Percentiles rank a stretch among this genome's conserved stretches.
Evolutionary conservation across 1,139 yeast species (phyloP).

Genomic region (Kodamaea arcana): DNA sequence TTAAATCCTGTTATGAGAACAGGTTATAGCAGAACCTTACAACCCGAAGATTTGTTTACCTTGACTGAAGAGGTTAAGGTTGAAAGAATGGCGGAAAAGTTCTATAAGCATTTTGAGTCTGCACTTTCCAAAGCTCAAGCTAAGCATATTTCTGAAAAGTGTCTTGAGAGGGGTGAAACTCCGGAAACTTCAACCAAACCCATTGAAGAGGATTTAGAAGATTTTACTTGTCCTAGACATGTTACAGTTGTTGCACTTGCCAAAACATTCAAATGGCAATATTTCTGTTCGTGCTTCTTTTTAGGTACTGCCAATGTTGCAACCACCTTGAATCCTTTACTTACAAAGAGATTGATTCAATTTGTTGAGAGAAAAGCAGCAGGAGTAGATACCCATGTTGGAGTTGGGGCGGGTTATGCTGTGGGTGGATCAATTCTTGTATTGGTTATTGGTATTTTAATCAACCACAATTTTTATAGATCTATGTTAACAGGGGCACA

Average conservation of each 20-base stretch:
- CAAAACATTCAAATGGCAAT: constrained; percentile 27
- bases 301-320: constrained; percentile 17
- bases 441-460: constrained; percentile 37
- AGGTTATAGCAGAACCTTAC: constrained; percentile 51
- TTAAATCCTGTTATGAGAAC: constrained; percentile 40
- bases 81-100: constrained; percentile 30
- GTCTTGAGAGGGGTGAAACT: constrained; percentile 24
- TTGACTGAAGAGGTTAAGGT: constrained; percentile 37
- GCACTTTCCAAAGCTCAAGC: constrained; percentile 18
- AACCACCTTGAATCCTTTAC: constrained; percentile 23
- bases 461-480: constrained; percentile 61
- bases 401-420: constrained; percentile 32
- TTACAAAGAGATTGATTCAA: constrained; percentile 38
- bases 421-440: constrained; percentile 22
- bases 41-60: constrained; percentile 41
- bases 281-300: constrained; percentile 18
- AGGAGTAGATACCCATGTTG: constrained; percentile 18
- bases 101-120: constrained; percentile 21
- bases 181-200: constrained; percentile 15
- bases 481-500: constrained; percentile 46
- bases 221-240: constrained; percentile 14
- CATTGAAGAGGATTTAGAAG: constrained; percentile 23
- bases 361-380: constrained; percentile 34
- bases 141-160: constrained; percentile 19
- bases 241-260: constrained; percentile 20